phyloP scores from a whole-genome alignment of 2,329 filamentous ascomycete genomes.

The Trichoderma semiorbis region DNA sequence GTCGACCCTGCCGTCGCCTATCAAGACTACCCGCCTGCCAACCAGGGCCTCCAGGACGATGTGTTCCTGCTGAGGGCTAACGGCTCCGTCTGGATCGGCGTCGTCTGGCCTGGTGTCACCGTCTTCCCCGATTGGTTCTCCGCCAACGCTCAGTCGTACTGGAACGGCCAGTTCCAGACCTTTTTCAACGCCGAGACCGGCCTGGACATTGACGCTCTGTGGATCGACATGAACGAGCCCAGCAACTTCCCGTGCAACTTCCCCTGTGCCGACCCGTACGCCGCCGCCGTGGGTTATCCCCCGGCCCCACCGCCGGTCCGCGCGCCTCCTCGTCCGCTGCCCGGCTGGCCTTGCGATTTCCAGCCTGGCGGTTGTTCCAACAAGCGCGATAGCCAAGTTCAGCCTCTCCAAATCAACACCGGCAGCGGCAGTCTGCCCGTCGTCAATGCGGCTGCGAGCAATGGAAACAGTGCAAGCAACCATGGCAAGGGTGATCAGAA shows the following conservation, averaged over 20 bases:
- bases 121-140: conserved; percentile 78
- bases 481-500: conserved; percentile 51
- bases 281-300: conserved; percentile 43
- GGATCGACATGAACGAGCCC: conserved; percentile 66
- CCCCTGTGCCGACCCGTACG: conserved; percentile 29
- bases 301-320: conserved; percentile 62
- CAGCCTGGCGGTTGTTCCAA: conserved; percentile 26
- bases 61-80: conserved; percentile 51
- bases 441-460: background rate
- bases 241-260: conserved; percentile 34
- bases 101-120: conserved; percentile 74
- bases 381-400: conserved; percentile 2
- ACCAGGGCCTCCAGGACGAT: conserved; percentile 42
- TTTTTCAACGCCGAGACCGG: conserved; percentile 65
- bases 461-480: conserved; percentile 31
- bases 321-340: conserved; percentile 59
- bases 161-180: conserved; percentile 62
- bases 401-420: background rate
- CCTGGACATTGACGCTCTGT: conserved; percentile 73
- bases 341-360: conserved; percentile 58
- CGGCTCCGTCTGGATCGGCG: conserved; percentile 56
- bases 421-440: conserved; percentile 3
- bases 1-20: conserved; percentile 66
- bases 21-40: conserved; percentile 43
- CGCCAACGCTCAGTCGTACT: conserved; percentile 60